These are phyloP conservation scores for Citrullus amarus DNA, from an alignment of 306 rosid species.

Conservation along the genomic window DNA sequence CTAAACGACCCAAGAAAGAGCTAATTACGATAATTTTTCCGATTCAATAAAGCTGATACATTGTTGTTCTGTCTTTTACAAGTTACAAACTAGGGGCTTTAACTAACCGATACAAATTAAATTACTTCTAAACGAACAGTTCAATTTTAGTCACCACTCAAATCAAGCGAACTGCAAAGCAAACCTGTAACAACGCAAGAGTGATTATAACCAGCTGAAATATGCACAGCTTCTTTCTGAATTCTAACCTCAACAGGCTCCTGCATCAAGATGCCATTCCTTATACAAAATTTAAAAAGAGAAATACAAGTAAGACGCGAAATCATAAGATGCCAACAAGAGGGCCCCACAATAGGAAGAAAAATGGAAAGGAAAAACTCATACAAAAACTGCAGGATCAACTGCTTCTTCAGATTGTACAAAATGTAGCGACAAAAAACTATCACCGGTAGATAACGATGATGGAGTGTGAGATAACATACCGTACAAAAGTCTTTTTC, in stretches of 20 bases:
- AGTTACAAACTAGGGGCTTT: neutral
- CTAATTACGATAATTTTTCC: neutral
- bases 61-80: neutral
- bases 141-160: neutral
- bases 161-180: constrained; percentile 1
- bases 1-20: neutral
- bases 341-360: neutral
- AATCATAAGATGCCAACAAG: neutral
- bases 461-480: constrained; percentile 17
- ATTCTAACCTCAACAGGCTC: constrained; percentile 59
- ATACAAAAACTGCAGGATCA: neutral
- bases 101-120: neutral
- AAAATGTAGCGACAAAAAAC: neutral
- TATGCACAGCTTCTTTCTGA: constrained; percentile 49
- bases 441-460: neutral
- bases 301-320: neutral
- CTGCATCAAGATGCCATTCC: constrained; percentile 26
- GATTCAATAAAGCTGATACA: neutral
- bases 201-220: constrained; percentile 82
- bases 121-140: neutral
- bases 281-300: neutral
- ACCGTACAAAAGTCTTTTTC: constrained; percentile 37
- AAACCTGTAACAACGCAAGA: constrained; percentile 83
- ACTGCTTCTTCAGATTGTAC: neutral
- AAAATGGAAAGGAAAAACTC: neutral